A percentile compares a stretch with the other conserved stretches of the same genome.
These are phyloP conservation scores for Acacia confusa DNA, from an alignment of 306 rosid genomes.

Conservation along the genomic window DNA sequence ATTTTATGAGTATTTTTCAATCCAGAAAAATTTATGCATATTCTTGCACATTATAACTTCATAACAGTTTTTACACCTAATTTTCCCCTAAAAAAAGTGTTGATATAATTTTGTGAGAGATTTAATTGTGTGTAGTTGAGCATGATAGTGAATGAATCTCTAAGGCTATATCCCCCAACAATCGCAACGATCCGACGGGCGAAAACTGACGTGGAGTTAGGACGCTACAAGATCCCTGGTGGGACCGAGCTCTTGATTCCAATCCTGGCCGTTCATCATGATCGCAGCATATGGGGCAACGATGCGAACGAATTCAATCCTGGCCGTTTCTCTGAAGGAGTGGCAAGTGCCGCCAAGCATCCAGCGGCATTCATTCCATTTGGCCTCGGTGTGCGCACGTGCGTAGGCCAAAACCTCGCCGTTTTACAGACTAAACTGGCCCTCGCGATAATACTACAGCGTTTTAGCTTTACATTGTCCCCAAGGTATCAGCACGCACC, in stretches of 20 bases:
- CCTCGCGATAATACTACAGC: conserved; percentile 76
- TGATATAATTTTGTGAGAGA: not conserved
- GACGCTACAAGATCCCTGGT: conserved; percentile 65
- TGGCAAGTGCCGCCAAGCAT: conserved; percentile 74
- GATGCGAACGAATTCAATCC: conserved; percentile 91
- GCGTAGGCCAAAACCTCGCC: conserved; percentile 92
- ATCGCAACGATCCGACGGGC: conserved; percentile 75
- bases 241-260: conserved; percentile 89
- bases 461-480: conserved; percentile 76
- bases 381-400: conserved; percentile 80
- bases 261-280: conserved; percentile 93
- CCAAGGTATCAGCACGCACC: conserved; percentile 93
- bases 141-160: conserved; percentile 80
- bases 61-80: too few relatives aligned
- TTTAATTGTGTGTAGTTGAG: not conserved
- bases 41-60: too few relatives aligned
- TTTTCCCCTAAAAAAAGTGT: too few relatives aligned
- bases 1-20: too few relatives aligned
- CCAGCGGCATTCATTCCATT: conserved; percentile 76
- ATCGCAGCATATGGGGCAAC: conserved; percentile 69
- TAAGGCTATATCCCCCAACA: conserved; percentile 81
- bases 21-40: too few relatives aligned
- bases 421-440: conserved; percentile 72
- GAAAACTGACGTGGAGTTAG: conserved; percentile 67
- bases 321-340: conserved; percentile 67